Evolutionary conservation across 2,329 filamentous ascomycete species (phyloP), one percentile per base, ranked within the genome.

Genomic region (Penicillium decumbens): DNA sequence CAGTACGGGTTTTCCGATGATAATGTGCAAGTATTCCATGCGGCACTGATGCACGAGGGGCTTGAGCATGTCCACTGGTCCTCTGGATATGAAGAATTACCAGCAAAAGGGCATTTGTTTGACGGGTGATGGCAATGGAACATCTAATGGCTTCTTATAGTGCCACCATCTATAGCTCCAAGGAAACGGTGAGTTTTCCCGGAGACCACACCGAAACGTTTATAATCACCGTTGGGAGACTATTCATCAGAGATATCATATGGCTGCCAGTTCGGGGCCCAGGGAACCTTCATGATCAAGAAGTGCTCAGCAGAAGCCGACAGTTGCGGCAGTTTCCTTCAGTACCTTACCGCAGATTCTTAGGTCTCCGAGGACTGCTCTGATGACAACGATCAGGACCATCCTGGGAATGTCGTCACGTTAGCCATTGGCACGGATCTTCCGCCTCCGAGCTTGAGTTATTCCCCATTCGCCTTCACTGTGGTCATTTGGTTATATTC

Each of bases 11-110:
- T 72, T 25, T 58, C 66, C 8, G 80, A 83, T 58, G 77, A 80
- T 54, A 83, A 83, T 57, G 80, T 83, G 3, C 80, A 80, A 0
- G 67, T 72, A 5, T 82, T 80, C 56, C 75, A 83, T 61, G 81
- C 79, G 4, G 71, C 80, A 7, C 64, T 80, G 8, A 75, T 83
- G 64, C 72, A 73, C 39, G 72, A 78, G 50, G 66, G 79, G 37
- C 63, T 80, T 10, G 66, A 66, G 20, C 69, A 78, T 55, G 64
- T 65, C 42, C 71, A 67, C 6, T 68, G 65, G 39, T 60, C 70
- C 4, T 74, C 74, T 10, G 63, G 65, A 6, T 82, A 80, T 58
- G 61, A 72, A 38, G 80, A 83, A 59, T 61, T 82, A 24, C 61
- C 68, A 8, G 73, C 68, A 13, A 68, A 71, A 44, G 72, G 70